Conservation (phyloP, 2,329 filamentous ascomycete genomes). For the Fusarium sp. region DNA sequence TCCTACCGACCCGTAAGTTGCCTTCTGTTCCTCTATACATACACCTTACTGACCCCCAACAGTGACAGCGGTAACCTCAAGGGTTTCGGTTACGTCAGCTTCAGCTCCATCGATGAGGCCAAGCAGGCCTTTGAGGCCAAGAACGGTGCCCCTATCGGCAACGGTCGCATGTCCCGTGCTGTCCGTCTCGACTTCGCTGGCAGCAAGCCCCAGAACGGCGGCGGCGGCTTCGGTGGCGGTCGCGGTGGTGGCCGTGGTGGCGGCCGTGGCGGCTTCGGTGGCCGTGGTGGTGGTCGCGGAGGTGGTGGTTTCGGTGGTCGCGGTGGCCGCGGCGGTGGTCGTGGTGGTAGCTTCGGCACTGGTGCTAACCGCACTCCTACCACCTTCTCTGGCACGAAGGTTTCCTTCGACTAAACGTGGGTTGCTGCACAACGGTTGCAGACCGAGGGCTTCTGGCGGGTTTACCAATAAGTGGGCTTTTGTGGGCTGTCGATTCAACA, state of each 20-base stretch:
- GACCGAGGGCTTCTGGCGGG: conserved; percentile 59
- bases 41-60: conserved; percentile 27
- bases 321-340: conserved; percentile 60
- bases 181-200: conserved; percentile 86
- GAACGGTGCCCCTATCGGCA: conserved; percentile 72
- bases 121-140: conserved; percentile 76
- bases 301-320: conserved; percentile 60
- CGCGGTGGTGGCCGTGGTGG: conserved; percentile 64
- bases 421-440: conserved; percentile 41
- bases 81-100: conserved; percentile 93
- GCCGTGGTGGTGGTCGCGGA: conserved; percentile 59
- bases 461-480: conserved; percentile 56
- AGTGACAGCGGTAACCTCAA: conserved; percentile 85
- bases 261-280: conserved; percentile 56
- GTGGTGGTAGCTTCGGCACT: conserved; percentile 46
- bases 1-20: conserved; percentile 80
- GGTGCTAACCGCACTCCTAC: conserved; percentile 44
- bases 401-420: conserved; percentile 70
- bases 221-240: conserved; percentile 63
- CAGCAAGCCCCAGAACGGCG: conserved; percentile 70
- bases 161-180: conserved; percentile 75
- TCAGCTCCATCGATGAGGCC: conserved; percentile 84
- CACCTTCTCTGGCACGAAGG: conserved; percentile 76
- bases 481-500: conserved; percentile 69
- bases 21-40: background rate